Evolutionary conservation across 805 yeast species (phyloP), one percentile per base, ranked within the genome.

Genomic region (Teunomyces cretensis): DNA sequence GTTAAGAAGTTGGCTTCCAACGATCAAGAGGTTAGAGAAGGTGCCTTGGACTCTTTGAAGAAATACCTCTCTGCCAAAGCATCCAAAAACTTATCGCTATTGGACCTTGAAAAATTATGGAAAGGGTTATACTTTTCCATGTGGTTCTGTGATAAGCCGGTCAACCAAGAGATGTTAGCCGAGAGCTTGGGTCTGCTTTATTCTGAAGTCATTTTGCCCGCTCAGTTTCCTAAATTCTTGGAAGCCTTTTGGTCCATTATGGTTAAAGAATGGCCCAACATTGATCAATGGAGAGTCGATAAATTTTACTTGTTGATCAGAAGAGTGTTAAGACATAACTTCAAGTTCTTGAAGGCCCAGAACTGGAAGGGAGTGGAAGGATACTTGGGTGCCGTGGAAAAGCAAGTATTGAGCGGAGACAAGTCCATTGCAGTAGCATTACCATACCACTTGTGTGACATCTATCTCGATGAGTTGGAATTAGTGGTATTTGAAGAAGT

Each of bases 81-180:
- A 22, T 61, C 73, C 26, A 65, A 47, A 54, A 69, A 76, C 31
- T 64, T 82, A 32, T 57, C 73, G 5, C 67, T 61, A 39, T 58
- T 78, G 32, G 94, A 89, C 43, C 72, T 81, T 51, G 86, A 86
- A 53, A 91, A 92, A 62, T 70, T 94, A 48, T 94, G 99, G 97
- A 90, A 88, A 67, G 99, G 98, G n/a, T 74, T 94, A 33, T 94
- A 85, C 66, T 94, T 76, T 61, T 80, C 96, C 9, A 88, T 94
- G 96, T 94, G 99, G 98, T 89, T 86, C 69, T 80, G 95, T 61
- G 99, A 94, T 64, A 80, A 91, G 60, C 96, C 97, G 22, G 76
- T 86, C 56, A 94, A 96, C 17, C 99, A 94, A 66, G 96, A 90
- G 64, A 70, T 83, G 47, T 70, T 94, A 31, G 96, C 96, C 2